Evolutionary conservation across 2,329 filamentous ascomycete genomes (phyloP).

Genomic region (Fusarium pininemorale): DNA sequence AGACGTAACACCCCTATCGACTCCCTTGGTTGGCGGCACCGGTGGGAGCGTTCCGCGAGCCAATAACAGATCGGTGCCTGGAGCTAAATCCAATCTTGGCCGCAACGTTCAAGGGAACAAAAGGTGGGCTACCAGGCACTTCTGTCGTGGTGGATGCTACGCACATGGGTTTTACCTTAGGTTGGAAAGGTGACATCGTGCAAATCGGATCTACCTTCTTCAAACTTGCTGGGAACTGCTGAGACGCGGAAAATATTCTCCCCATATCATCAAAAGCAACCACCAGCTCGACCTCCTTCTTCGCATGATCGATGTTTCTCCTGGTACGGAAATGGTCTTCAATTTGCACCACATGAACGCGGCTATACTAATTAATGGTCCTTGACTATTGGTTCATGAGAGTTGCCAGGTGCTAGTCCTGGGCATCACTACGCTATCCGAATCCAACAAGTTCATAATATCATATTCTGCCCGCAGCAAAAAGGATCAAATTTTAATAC

Average conservation of each 20-base stretch:
- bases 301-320: neutral
- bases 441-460: slow-evolving; percentile 18
- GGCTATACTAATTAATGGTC: neutral
- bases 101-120: slow-evolving; percentile 22
- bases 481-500: neutral
- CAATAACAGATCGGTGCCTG: slow-evolving; percentile 54
- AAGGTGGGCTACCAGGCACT: slow-evolving; percentile 23
- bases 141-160: neutral
- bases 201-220: slow-evolving; percentile 39
- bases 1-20: slow-evolving; percentile 19
- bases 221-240: slow-evolving; percentile 19
- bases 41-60: slow-evolving; percentile 44
- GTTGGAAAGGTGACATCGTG: slow-evolving; percentile 40
- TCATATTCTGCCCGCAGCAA: slow-evolving; percentile 5
- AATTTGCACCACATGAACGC: neutral
- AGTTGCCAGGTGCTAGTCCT: neutral
- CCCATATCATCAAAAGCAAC: slow-evolving; percentile 16
- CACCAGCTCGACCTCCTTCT: slow-evolving; percentile 6
- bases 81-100: slow-evolving; percentile 43
- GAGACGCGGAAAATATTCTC: slow-evolving; percentile 29
- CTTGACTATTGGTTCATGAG: neutral
- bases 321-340: neutral
- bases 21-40: slow-evolving; percentile 24
- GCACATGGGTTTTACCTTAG: slow-evolving; percentile 21
- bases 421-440: slow-evolving; percentile 10